Conservation (phyloP, 78 protist species). For the Trichosphaerium sp. region DNA sequence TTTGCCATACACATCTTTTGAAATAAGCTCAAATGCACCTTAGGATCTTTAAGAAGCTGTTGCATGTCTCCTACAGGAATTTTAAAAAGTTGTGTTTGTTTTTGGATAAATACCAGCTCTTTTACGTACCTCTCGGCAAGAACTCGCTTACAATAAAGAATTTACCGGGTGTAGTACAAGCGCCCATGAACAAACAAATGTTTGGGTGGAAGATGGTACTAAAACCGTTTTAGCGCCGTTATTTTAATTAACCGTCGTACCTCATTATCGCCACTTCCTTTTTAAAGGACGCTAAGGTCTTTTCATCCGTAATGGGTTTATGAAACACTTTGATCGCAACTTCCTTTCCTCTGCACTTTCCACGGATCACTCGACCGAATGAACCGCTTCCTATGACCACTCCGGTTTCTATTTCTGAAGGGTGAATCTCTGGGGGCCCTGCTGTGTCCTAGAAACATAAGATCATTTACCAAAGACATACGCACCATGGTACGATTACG, state of each 20-base stretch:
- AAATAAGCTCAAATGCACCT: background rate
- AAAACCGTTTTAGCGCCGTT: background rate
- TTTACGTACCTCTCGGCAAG: background rate
- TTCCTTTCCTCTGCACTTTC: constrained; percentile 43
- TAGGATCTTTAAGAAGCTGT: constrained; percentile 29
- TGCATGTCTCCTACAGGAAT: background rate
- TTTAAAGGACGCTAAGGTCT: constrained; percentile 40
- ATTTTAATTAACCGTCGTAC: background rate
- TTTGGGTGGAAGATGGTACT: constrained; percentile 60
- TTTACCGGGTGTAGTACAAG: constrained; percentile 55
- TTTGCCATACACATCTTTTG: background rate
- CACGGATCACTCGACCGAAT: constrained; percentile 45
- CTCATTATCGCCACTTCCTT: constrained; percentile 60
- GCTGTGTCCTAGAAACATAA: too few species aligned
- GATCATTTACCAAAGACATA: too few species aligned
- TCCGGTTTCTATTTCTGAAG: too few species aligned
- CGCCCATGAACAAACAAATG: constrained; percentile 53
- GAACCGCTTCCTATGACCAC: constrained; percentile 47
- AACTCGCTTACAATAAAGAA: constrained; percentile 48
- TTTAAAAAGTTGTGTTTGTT: too few species aligned
- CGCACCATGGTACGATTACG: too few species aligned
- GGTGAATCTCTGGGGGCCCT: too few species aligned
- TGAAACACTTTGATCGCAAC: constrained; percentile 54
- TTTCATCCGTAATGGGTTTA: too few species aligned
- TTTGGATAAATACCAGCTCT: too few species aligned